Evolutionary conservation across 2,329 filamentous ascomycete species (phyloP).

Genomic region (Xylogone sp.): DNA sequence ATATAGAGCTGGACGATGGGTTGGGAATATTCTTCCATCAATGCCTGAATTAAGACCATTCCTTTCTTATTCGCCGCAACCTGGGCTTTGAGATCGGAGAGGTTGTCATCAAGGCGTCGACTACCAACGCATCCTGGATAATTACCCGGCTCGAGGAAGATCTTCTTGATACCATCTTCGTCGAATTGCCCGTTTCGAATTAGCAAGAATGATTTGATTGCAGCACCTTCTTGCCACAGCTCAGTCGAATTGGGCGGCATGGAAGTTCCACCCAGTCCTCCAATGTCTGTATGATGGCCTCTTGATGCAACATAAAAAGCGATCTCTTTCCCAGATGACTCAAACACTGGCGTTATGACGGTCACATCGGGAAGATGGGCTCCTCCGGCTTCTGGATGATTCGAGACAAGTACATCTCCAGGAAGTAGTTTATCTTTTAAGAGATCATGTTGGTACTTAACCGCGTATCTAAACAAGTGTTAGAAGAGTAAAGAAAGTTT

Average conservation of each 20-base stretch:
- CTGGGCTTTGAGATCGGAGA: slow-evolving; percentile 79
- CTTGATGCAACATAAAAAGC: slow-evolving; percentile 78
- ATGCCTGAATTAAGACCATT: slow-evolving; percentile 66
- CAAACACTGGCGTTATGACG: slow-evolving; percentile 74
- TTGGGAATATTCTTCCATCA: slow-evolving; percentile 73
- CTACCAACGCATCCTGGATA: slow-evolving; percentile 73
- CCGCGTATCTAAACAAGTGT: slow-evolving; percentile 24
- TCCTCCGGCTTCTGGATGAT: slow-evolving; percentile 75
- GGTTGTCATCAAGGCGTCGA: slow-evolving; percentile 71
- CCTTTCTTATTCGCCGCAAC: slow-evolving; percentile 81
- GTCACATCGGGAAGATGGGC: slow-evolving; percentile 81
- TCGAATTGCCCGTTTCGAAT: slow-evolving; percentile 72
- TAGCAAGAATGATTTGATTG: slow-evolving; percentile 61
- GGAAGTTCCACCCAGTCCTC: slow-evolving; percentile 72
- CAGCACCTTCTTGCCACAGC: slow-evolving; percentile 58
- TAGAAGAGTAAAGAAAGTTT: not conserved
- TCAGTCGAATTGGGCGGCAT: slow-evolving; percentile 75
- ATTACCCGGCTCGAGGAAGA: slow-evolving; percentile 69
- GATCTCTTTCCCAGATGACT: slow-evolving; percentile 47
- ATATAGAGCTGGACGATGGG: slow-evolving; percentile 76
- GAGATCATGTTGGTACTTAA: slow-evolving; percentile 70
- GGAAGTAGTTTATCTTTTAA: slow-evolving; percentile 72
- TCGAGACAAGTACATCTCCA: slow-evolving; percentile 76
- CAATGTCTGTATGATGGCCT: slow-evolving; percentile 79
- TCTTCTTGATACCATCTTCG: slow-evolving; percentile 66